Base-by-base conservation (phyloP, 805 yeast species). In the Cyberlindnera mycetangii region DNA sequence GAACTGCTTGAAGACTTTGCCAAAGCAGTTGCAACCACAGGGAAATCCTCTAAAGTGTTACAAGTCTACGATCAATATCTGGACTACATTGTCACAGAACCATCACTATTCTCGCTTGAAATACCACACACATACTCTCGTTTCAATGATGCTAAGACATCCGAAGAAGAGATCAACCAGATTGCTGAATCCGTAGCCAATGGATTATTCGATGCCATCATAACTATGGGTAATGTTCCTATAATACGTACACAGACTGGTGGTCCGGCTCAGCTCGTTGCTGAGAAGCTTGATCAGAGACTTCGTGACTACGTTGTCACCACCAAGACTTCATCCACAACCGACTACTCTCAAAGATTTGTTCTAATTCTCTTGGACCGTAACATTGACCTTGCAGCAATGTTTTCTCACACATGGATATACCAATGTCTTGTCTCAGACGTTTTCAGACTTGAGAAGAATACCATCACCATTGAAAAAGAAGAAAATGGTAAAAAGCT, bases 381-480 rank as follows among this genome's bases (percentile, higher is more conserved):
- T 64, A 87, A 85, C 60, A 74, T 93, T 47, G 98, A 93, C 66
- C 72, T 93, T 49, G 83, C 93, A 2, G 84, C 96, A 14, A 92
- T 93, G 97, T 83, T 93, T 65, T 79, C 92, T 1, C 99, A 93
- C 67, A 88, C 97, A 11, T 92, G 98, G 97, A 90, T 95, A 39
- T 93, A 93, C 64, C 96, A 92, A 69, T 89, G 97, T 58, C 82
- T 93, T 79, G 93, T 93, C 16, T 86, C 90, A 58, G 99, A 93
- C 62, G 93, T 89, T 5, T 88, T 93, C 62, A 76, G 79, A 41
- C 72, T 93, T 56, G 77, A 82, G 52, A 77, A 95, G 60, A 90
- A 92, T 62, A 84, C 97, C 19, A 85, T 92, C 48, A 77, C 81
- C 17, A 71, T 89, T 27, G 70, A 71, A 33, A 67, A 69, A 21